Conservation (phyloP, 306 rosid genomes). For the Bauhinia variegata region DNA sequence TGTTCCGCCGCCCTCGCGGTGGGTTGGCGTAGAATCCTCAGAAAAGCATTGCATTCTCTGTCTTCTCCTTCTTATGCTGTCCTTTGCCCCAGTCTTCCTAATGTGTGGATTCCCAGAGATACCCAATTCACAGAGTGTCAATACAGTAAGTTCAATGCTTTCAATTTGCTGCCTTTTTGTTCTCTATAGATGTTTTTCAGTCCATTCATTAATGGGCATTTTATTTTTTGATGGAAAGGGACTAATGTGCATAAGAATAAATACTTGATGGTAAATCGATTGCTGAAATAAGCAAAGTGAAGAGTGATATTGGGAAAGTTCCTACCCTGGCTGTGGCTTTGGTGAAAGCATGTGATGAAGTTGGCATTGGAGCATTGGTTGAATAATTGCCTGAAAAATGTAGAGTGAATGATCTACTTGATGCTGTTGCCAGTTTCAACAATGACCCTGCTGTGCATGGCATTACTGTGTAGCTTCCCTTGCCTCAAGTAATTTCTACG, state of each 20-base stretch:
- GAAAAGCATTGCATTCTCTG: slow-evolving; percentile 29
- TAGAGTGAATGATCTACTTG: slow-evolving; percentile 47
- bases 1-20: slow-evolving; percentile 13
- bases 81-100: slow-evolving; percentile 44
- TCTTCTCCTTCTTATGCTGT: slow-evolving; percentile 28
- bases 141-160: slow-evolving; percentile 25
- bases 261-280: slow-evolving; percentile 51
- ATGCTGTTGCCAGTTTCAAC: slow-evolving; percentile 50
- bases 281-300: slow-evolving; percentile 54
- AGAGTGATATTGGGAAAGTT: slow-evolving; percentile 42
- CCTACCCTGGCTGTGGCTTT: slow-evolving; percentile 58
- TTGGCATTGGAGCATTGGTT: slow-evolving; percentile 55
- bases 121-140: slow-evolving; percentile 26
- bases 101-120: slow-evolving; percentile 34
- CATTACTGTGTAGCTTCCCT: slow-evolving; percentile 63
- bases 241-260: slow-evolving; percentile 34
- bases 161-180: neutral
- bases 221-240: slow-evolving; percentile 31
- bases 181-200: neutral
- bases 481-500: slow-evolving; percentile 49
- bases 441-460: slow-evolving; percentile 54
- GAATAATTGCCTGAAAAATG: slow-evolving; percentile 48
- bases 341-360: slow-evolving; percentile 59
- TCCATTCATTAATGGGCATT: neutral
- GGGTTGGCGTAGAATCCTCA: slow-evolving; percentile 34